Conservation (phyloP, 306 rosid genomes). For the Quercus dentata region DNA sequence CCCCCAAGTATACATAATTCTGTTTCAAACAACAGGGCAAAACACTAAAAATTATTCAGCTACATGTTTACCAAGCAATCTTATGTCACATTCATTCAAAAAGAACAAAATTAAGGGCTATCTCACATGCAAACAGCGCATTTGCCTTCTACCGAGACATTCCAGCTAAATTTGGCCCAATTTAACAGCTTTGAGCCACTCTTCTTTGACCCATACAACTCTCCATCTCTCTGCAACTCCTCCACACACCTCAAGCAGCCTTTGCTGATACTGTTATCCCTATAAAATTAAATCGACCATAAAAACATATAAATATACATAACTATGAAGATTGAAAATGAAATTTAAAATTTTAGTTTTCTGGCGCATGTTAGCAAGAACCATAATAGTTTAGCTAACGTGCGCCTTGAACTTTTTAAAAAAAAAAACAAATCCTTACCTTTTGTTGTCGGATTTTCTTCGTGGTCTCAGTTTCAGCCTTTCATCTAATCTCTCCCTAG, state of each 20-base stretch:
- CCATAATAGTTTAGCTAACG: background rate
- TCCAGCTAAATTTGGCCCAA: slow-evolving; percentile 73
- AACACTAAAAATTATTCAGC: too few relatives aligned
- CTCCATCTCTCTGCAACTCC: slow-evolving; percentile 29
- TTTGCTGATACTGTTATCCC: background rate
- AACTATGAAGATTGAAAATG: background rate
- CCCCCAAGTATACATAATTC: too few relatives aligned
- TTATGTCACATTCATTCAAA: too few relatives aligned
- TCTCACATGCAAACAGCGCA: slow-evolving; percentile 50
- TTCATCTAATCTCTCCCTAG: slow-evolving; percentile 70
- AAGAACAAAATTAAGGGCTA: background rate
- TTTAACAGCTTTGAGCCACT: slow-evolving; percentile 40
- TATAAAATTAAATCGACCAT: background rate
- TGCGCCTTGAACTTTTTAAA: background rate
- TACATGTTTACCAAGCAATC: too few relatives aligned
- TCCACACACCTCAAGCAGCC: slow-evolving; percentile 5
- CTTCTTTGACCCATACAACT: slow-evolving; percentile 31
- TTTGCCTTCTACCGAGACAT: slow-evolving; percentile 57
- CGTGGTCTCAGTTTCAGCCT: slow-evolving; percentile 51
- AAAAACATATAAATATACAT: background rate
- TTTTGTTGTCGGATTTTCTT: slow-evolving; percentile 36
- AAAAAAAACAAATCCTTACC: slow-evolving; percentile 12
- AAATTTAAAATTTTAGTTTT: too few relatives aligned
- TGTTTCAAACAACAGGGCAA: too few relatives aligned
- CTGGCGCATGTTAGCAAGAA: too few relatives aligned